Conservation (phyloP, 306 rosid genomes). For the Dicorynia guianensis region DNA sequence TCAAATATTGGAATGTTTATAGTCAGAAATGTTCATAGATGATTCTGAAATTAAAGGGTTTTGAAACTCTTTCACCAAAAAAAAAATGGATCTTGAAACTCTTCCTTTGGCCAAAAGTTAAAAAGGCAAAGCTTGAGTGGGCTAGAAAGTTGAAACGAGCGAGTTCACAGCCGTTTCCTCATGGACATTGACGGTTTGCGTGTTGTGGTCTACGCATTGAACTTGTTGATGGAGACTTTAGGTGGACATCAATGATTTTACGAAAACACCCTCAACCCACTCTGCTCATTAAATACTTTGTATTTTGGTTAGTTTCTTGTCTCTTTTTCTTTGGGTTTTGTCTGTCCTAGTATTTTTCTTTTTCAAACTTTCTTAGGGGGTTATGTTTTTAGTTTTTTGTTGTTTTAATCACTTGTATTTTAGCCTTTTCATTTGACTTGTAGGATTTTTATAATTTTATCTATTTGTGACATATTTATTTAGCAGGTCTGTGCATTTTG, state of each 20-base stretch:
- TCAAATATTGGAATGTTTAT: background rate
- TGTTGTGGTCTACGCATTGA: constrained; percentile 95
- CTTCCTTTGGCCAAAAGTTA: background rate
- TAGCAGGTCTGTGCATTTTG: too few species aligned
- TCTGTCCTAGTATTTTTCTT: constrained; percentile 29
- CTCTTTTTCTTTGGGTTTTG: background rate
- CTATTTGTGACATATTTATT: too few species aligned
- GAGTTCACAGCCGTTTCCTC: constrained; percentile 46
- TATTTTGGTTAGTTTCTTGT: constrained; percentile 19
- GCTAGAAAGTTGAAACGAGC: background rate
- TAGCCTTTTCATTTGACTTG: too few species aligned
- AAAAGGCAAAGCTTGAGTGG: background rate
- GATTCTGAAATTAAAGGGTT: background rate
- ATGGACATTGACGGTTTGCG: constrained; percentile 98
- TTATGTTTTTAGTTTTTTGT: background rate
- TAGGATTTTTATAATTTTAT: too few species aligned
- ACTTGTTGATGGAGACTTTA: constrained; percentile 95
- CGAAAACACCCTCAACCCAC: constrained; percentile 81
- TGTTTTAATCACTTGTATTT: too few species aligned
- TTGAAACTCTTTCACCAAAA: background rate
- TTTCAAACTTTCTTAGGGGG: constrained; percentile 6
- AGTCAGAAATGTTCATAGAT: background rate
- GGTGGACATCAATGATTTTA: constrained; percentile 98
- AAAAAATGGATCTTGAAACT: too few species aligned
- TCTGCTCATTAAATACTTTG: constrained; percentile 62